A percentile compares a stretch with the other conserved stretches of the same genome.
Evolutionary conservation across 192 early-diverging fungal genomes (phyloP).

Genomic region (Entomortierella parvispora): DNA sequence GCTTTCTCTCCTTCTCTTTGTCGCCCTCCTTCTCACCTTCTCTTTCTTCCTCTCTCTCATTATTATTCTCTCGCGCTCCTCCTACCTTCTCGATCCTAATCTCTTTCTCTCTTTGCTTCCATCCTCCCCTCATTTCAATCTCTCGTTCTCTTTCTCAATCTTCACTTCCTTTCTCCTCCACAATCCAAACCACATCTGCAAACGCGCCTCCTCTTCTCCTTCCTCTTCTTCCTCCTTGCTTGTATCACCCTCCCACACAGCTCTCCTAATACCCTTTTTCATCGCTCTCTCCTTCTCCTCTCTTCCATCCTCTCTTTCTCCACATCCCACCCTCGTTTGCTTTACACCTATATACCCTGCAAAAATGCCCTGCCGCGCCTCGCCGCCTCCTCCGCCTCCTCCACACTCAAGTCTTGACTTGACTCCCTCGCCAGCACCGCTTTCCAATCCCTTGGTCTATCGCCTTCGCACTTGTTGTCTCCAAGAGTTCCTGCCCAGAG

Average conservation of each 20-base stretch:
- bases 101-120: neutral
- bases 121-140: neutral
- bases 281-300: neutral
- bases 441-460: constrained; percentile 48
- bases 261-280: neutral
- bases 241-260: neutral
- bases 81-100: no score
- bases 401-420: constrained; percentile 40
- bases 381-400: constrained; percentile 41
- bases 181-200: neutral
- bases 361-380: constrained; percentile 42
- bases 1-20: neutral
- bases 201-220: neutral
- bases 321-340: neutral
- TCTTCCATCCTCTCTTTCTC: constrained; percentile 6
- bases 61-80: neutral
- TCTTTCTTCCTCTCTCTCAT: neutral
- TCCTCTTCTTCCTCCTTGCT: neutral
- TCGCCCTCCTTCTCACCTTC: no score
- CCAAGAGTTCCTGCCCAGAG: constrained; percentile 36
- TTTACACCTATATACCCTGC: neutral
- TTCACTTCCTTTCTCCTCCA: neutral
- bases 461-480: constrained; percentile 41
- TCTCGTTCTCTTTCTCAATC: neutral
- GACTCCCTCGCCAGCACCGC: constrained; percentile 22